Percentiles rank a stretch among this genome's conserved stretches.
These are phyloP conservation scores for Arachis monticola DNA, from an alignment of 331 rosid species.

Conservation along the genomic window DNA sequence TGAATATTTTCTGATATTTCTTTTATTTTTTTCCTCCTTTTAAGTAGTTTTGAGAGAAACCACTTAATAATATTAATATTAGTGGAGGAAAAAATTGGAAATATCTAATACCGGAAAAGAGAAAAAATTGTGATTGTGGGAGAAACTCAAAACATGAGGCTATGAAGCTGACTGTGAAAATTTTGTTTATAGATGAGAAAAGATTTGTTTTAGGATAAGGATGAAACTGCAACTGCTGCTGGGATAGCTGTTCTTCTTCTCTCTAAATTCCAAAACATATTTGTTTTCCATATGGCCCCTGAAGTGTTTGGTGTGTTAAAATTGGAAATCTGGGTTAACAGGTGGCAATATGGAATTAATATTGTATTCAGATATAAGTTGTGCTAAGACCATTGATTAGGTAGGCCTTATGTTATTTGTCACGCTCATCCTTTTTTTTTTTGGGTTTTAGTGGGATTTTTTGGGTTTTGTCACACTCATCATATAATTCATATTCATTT, in stretches of 20 bases:
- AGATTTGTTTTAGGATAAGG: conserved; percentile 51
- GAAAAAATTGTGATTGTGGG: not conserved
- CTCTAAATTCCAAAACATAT: too few relatives aligned
- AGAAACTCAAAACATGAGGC: conserved; percentile 43
- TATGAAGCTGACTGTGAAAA: conserved; percentile 26
- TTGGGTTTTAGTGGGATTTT: too few relatives aligned
- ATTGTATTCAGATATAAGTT: not conserved
- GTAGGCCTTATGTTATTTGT: too few relatives aligned
- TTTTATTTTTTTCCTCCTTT: not conserved
- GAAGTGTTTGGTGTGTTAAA: not conserved
- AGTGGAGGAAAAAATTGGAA: not conserved
- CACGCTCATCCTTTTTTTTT: too few relatives aligned
- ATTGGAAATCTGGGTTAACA: not conserved
- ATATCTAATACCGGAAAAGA: conserved; percentile 6
- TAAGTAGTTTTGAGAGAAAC: not conserved
- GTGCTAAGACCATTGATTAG: not conserved
- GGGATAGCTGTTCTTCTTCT: too few relatives aligned
- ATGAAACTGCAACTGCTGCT: conserved; percentile 1
- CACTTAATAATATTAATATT: not conserved
- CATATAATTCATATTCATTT: too few relatives aligned
- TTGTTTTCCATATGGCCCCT: not conserved
- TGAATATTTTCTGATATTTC: not conserved
- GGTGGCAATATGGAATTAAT: not conserved
- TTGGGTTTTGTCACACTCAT: too few relatives aligned
- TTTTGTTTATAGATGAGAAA: not conserved